These are phyloP conservation scores for Pichia sp. DNA, from an alignment of 1,139 yeast genomes.

Conservation along the genomic window DNA sequence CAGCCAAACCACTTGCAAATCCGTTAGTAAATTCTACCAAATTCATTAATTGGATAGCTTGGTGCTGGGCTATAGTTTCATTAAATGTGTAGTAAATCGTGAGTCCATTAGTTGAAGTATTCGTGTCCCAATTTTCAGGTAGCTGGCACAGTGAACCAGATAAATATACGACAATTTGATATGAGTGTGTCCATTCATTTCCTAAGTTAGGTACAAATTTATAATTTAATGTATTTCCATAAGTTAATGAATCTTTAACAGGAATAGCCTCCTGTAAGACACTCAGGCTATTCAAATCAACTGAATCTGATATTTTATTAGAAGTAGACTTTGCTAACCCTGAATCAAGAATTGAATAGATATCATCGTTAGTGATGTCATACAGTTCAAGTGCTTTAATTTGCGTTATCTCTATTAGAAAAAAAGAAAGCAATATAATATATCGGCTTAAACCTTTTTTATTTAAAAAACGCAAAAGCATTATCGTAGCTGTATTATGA, in stretches of 20 bases:
- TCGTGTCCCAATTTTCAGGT: conserved; percentile 31
- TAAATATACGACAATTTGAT: conserved; percentile 49
- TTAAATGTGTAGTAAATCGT: conserved; percentile 35
- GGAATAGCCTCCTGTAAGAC: conserved; percentile 14
- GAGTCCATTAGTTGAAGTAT: conserved; percentile 35
- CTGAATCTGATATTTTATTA: no score
- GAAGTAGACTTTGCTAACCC: neutral
- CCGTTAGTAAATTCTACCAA: conserved; percentile 39
- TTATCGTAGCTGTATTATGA: no score
- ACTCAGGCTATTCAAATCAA: neutral
- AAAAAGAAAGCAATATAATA: no score
- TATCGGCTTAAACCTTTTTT: no score
- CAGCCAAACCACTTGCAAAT: conserved; percentile 51
- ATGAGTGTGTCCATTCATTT: conserved; percentile 29
- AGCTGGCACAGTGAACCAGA: conserved; percentile 55
- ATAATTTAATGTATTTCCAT: conserved; percentile 7
- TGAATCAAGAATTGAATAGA: no score
- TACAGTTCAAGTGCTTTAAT: no score
- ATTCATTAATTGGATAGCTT: conserved; percentile 27
- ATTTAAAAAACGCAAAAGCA: no score
- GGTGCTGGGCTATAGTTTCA: conserved; percentile 39
- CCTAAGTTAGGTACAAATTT: conserved; percentile 6
- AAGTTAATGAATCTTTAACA: conserved; percentile 12
- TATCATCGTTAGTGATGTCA: no score
- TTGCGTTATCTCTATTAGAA: no score